phyloP scores from a whole-genome alignment of 2,329 filamentous ascomycete genomes.

The Neonectria neomacrospora region DNA sequence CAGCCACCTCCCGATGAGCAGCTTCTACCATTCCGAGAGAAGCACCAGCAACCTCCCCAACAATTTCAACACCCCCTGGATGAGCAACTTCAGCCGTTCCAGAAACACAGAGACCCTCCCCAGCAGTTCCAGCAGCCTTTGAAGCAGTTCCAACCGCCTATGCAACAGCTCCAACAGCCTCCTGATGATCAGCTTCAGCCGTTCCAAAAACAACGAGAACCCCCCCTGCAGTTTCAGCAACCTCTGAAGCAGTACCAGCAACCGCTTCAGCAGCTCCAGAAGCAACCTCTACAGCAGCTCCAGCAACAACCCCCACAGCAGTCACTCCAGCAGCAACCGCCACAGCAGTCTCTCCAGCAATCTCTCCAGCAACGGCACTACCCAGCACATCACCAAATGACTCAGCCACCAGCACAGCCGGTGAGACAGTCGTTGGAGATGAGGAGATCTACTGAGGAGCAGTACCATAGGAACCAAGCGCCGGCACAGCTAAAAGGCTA shows the following conservation, averaged over 20 bases:
- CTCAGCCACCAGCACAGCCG: constrained; percentile 26
- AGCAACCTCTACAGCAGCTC: constrained; percentile 15
- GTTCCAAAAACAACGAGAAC: background rate
- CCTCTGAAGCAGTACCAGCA: constrained; percentile 36
- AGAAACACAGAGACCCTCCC: background rate
- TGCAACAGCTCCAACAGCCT: constrained; percentile 11
- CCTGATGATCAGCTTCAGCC: background rate
- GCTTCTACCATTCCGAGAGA: constrained; percentile 32
- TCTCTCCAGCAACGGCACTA: constrained; percentile 19
- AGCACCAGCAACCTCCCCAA: constrained; percentile 32
- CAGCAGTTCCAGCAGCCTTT: constrained; percentile 1
- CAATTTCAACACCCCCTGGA: background rate
- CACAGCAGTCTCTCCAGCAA: constrained; percentile 27
- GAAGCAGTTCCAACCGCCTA: constrained; percentile 36
- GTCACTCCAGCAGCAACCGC: constrained; percentile 21
- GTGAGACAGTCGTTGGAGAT: constrained; percentile 39
- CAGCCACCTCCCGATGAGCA: constrained; percentile 35
- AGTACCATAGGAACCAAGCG: constrained; percentile 34
- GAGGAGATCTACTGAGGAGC: constrained; percentile 40
- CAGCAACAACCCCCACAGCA: constrained; percentile 14
- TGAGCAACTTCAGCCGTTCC: background rate
- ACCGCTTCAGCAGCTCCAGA: constrained; percentile 19
- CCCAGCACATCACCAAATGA: constrained; percentile 12
- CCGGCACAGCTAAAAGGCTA: constrained; percentile 39
- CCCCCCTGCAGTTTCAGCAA: background rate